phyloP scores from a whole-genome alignment of 2,329 filamentous ascomycete species.

The Aureobasidium sp. region DNA sequence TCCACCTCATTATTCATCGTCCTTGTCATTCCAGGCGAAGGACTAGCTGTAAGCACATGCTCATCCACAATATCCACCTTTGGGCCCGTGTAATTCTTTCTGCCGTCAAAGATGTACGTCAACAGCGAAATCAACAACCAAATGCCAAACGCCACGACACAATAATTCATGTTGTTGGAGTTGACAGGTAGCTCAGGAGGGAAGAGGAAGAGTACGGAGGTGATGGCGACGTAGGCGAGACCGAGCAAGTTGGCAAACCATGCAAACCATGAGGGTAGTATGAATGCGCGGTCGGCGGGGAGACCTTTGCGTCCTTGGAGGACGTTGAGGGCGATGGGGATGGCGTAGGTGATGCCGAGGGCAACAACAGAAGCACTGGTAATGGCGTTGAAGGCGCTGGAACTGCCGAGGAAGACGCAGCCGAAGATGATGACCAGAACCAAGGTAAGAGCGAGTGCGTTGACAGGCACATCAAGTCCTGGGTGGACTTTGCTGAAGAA shows the following conservation, averaged over 20 bases:
- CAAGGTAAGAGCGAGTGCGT: conserved; percentile 26
- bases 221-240: conserved; percentile 58
- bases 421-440: conserved; percentile 29
- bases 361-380: conserved; percentile 54
- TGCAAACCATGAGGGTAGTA: conserved; percentile 45
- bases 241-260: conserved; percentile 55
- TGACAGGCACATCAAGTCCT: conserved; percentile 28
- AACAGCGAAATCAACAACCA: conserved; percentile 49
- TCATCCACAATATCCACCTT: conserved; percentile 24
- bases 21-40: neutral
- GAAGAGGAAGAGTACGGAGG: conserved; percentile 67
- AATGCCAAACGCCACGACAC: conserved; percentile 49
- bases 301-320: conserved; percentile 58
- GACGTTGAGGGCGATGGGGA: conserved; percentile 63
- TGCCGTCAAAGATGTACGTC: conserved; percentile 53
- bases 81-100: conserved; percentile 52
- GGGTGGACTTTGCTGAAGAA: conserved; percentile 29
- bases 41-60: conserved; percentile 16
- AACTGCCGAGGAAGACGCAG: conserved; percentile 30
- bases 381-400: conserved; percentile 31
- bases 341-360: conserved; percentile 63
- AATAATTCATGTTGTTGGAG: conserved; percentile 60
- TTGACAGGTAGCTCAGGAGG: conserved; percentile 59
- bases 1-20: neutral
- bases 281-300: conserved; percentile 48